Conservation (phyloP, 2,329 filamentous ascomycete species). For the Xylariaceae sp. region DNA sequence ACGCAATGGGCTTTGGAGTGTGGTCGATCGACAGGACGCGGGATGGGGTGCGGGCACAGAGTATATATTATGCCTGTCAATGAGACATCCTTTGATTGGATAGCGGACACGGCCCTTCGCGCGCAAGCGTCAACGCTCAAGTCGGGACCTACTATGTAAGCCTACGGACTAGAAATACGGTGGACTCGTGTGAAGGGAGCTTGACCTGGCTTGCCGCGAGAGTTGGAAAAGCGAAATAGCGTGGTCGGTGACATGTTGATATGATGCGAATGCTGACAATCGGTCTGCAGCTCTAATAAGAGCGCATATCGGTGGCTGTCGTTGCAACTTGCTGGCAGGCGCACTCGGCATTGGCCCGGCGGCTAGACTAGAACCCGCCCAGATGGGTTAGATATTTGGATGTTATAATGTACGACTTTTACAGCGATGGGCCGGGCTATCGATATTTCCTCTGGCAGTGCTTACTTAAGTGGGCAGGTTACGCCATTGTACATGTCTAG, state of each 20-base stretch:
- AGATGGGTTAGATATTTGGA: not conserved
- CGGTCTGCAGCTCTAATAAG: not conserved
- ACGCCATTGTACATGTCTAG: too few species aligned
- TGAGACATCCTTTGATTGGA: not conserved
- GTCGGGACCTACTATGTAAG: not conserved
- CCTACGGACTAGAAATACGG: too few species aligned
- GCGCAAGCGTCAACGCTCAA: not conserved
- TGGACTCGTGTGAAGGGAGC: not conserved
- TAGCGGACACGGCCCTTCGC: not conserved
- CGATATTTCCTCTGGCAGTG: too few species aligned
- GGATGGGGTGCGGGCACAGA: not conserved
- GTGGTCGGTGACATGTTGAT: not conserved
- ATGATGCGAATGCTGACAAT: not conserved
- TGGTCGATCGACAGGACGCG: not conserved
- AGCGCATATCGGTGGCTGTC: not conserved
- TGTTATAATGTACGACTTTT: too few species aligned
- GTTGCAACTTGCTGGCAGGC: not conserved
- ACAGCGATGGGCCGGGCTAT: too few species aligned
- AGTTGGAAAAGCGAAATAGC: not conserved
- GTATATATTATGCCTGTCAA: not conserved
- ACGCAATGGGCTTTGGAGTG: not conserved
- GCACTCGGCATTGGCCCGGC: not conserved
- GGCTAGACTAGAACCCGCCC: not conserved
- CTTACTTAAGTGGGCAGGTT: too few species aligned
- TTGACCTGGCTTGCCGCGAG: not conserved